These are phyloP conservation scores for Piedraia hortae DNA, from an alignment of 2,329 filamentous ascomycete genomes.

Conservation along the genomic window DNA sequence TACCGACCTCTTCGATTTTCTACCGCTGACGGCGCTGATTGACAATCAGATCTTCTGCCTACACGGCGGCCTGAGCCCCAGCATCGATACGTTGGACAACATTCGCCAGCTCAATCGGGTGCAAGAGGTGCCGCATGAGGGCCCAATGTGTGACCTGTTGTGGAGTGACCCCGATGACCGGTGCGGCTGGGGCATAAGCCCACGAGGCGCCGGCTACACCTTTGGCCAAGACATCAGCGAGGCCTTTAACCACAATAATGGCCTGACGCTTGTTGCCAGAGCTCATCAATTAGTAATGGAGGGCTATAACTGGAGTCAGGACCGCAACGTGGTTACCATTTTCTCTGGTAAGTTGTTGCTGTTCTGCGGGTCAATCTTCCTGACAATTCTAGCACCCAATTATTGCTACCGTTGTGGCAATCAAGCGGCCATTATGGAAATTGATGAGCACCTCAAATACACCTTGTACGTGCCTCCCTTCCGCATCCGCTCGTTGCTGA, in stretches of 20 bases:
- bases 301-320: conserved; percentile 98
- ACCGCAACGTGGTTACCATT: conserved; percentile 92
- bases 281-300: conserved; percentile 99
- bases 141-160: conserved; percentile 89
- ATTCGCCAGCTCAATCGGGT: conserved; percentile 87
- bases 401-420: conserved; percentile 99
- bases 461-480: conserved; percentile 66
- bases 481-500: conserved; percentile 5
- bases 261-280: conserved; percentile 76
- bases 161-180: conserved; percentile 97
- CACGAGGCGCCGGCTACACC: conserved; percentile 37
- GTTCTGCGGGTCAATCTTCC: background rate
- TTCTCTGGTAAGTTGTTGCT: conserved; percentile 48
- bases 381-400: conserved; percentile 20
- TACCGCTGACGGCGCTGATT: conserved; percentile 86
- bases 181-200: conserved; percentile 39
- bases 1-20: conserved; percentile 95
- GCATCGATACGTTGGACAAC: conserved; percentile 83
- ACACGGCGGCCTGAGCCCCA: conserved; percentile 87
- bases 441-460: conserved; percentile 97
- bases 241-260: conserved; percentile 98
- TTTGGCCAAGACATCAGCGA: conserved; percentile 85
- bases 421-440: conserved; percentile 99
- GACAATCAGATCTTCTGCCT: conserved; percentile 99
- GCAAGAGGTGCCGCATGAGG: conserved; percentile 94